Conservation (phyloP, 768 basidiomycete species). For the Austroboletus festivus region DNA sequence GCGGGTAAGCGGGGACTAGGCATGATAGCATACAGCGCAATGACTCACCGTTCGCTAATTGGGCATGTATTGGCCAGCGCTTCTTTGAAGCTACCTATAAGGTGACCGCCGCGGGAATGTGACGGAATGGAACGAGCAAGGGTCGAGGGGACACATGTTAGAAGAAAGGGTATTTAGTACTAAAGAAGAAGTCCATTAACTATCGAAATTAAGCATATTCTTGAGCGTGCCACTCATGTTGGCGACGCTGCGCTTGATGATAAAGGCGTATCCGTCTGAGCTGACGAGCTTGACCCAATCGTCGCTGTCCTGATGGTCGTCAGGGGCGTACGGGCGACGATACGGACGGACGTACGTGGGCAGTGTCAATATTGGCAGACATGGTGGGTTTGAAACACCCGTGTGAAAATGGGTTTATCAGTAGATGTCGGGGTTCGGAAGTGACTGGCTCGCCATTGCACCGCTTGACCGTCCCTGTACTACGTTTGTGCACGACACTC, state of each 20-base stretch:
- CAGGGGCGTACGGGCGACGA: background rate
- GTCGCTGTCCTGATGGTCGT: constrained; percentile 22
- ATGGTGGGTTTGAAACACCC: constrained; percentile 11
- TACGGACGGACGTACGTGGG: constrained; percentile 12
- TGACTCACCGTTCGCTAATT: constrained; percentile 64
- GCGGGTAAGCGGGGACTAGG: constrained; percentile 1
- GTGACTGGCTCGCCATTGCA: constrained; percentile 1
- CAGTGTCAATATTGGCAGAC: constrained; percentile 13
- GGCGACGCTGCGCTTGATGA: constrained; percentile 73
- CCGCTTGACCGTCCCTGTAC: constrained; percentile 12
- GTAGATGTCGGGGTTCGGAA: constrained; percentile 17
- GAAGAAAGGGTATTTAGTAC: constrained; percentile 9
- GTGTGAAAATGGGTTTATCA: constrained; percentile 23
- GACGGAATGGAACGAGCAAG: constrained; percentile 6
- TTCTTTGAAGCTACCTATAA: constrained; percentile 69
- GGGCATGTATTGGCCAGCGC: constrained; percentile 66
- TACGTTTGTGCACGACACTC: constrained; percentile 10
- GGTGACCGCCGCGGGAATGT: constrained; percentile 8
- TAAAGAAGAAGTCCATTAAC: constrained; percentile 38
- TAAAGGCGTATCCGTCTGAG: constrained; percentile 77
- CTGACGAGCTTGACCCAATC: constrained; percentile 79
- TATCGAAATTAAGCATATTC: constrained; percentile 72
- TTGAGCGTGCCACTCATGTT: constrained; percentile 77
- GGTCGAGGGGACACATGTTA: constrained; percentile 2
- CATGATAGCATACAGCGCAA: background rate